Conservation (phyloP, 805 yeast species). For the Saccharomycopsis capsularis region DNA sequence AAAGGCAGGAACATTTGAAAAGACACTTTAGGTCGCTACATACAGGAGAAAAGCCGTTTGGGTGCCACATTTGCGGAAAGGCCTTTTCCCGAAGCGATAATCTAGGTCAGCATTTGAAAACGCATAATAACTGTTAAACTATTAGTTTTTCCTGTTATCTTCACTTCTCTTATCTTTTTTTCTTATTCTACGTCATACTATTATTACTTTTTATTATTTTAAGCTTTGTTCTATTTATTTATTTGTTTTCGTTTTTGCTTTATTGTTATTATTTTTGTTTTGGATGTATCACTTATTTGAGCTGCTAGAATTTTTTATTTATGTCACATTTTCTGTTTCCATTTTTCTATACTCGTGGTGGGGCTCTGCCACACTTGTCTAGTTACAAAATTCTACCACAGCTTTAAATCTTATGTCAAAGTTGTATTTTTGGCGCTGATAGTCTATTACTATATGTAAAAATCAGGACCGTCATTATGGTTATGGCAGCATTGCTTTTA, state of each 20-base stretch:
- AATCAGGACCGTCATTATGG: too few relatives aligned
- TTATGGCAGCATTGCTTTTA: neutral
- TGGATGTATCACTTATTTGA: too few relatives aligned
- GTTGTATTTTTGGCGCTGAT: too few relatives aligned
- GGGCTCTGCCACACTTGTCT: too few relatives aligned
- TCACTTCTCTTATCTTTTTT: neutral
- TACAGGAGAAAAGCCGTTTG: slow-evolving; percentile 64
- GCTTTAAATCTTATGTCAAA: too few relatives aligned
- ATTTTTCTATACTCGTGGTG: too few relatives aligned
- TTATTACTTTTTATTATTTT: neutral
- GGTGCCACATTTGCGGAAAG: slow-evolving; percentile 53
- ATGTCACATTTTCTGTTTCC: too few relatives aligned
- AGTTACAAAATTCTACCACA: too few relatives aligned
- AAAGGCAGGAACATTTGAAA: slow-evolving; percentile 71
- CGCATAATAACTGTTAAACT: slow-evolving; percentile 34
- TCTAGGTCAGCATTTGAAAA: slow-evolving; percentile 58
- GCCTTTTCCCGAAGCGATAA: slow-evolving; percentile 64
- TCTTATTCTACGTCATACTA: neutral
- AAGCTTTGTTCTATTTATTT: neutral
- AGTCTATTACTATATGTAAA: too few relatives aligned
- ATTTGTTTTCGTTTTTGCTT: neutral
- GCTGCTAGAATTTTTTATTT: too few relatives aligned
- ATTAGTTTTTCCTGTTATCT: neutral
- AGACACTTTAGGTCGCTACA: slow-evolving; percentile 70
- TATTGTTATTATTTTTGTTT: too few relatives aligned